phyloP scores from a whole-genome alignment of 345 rosid species.

The Combretum micranthum region DNA sequence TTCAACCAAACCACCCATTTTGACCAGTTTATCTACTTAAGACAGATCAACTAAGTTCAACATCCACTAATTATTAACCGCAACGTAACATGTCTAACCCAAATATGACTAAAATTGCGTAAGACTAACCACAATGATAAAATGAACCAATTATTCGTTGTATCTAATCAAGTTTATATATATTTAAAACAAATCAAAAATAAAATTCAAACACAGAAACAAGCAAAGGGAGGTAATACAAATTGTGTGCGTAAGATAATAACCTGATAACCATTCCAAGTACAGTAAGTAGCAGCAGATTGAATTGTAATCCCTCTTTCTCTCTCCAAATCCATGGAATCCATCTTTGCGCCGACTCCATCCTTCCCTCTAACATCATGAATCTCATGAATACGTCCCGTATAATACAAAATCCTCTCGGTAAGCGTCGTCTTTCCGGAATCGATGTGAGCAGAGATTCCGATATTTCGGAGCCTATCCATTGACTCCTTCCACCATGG shows the following conservation, averaged over 20 bases:
- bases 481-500: constrained; percentile 99
- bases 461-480: constrained; percentile 79
- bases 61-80: no score
- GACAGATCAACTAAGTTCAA: no score
- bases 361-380: constrained; percentile 97
- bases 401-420: constrained; percentile 81
- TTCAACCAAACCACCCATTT: no score
- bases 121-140: no score
- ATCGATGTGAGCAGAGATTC: constrained; percentile 97
- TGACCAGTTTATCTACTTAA: no score
- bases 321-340: constrained; percentile 95
- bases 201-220: no score
- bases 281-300: constrained; percentile 96
- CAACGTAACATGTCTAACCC: no score
- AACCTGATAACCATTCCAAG: constrained; percentile 92
- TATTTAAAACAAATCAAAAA: no score
- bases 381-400: constrained; percentile 96
- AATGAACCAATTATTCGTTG: no score
- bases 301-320: constrained; percentile 99
- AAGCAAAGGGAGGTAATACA: no score
- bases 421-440: constrained; percentile 98
- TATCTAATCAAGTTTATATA: no score
- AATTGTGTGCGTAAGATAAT: neutral
- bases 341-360: constrained; percentile 99
- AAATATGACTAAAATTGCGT: no score